These are phyloP conservation scores for Diaporthe eres DNA, from an alignment of 2,329 filamentous ascomycete species.

Conservation along the genomic window DNA sequence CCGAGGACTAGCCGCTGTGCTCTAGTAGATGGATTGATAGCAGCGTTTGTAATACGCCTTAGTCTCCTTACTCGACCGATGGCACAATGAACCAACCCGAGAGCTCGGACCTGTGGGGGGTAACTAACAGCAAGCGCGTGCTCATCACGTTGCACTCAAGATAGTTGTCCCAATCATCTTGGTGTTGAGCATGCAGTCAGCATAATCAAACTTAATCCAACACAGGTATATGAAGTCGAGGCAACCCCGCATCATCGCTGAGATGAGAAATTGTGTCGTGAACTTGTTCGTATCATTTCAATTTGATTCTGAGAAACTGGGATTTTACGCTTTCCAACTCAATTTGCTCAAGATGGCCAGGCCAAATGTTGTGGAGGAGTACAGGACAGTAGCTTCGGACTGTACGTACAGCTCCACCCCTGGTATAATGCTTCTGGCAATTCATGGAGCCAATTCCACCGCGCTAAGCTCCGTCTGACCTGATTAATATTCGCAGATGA, in stretches of 20 bases:
- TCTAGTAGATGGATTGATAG: neutral
- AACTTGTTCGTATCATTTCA: neutral
- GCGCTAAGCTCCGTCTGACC: neutral
- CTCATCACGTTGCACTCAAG: neutral
- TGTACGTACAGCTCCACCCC: neutral
- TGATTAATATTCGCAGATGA: conserved; percentile 6
- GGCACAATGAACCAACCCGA: neutral
- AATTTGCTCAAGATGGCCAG: neutral
- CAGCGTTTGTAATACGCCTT: neutral
- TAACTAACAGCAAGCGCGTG: neutral
- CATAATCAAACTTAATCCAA: neutral
- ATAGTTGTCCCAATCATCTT: conserved; percentile 1
- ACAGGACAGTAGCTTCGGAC: neutral
- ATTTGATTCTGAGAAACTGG: neutral
- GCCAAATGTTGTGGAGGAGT: neutral
- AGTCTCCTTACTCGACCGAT: neutral
- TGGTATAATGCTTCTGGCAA: too few species aligned
- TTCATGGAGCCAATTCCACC: too few species aligned
- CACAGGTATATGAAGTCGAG: neutral
- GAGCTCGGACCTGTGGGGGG: too few species aligned
- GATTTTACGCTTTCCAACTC: neutral
- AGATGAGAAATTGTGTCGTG: neutral
- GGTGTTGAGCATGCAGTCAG: conserved; percentile 10
- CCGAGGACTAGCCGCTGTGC: neutral
- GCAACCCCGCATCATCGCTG: neutral